Evolutionary conservation across 2,329 filamentous ascomycete genomes (phyloP).

Genomic region (Tolypocladium ovalisporum): DNA sequence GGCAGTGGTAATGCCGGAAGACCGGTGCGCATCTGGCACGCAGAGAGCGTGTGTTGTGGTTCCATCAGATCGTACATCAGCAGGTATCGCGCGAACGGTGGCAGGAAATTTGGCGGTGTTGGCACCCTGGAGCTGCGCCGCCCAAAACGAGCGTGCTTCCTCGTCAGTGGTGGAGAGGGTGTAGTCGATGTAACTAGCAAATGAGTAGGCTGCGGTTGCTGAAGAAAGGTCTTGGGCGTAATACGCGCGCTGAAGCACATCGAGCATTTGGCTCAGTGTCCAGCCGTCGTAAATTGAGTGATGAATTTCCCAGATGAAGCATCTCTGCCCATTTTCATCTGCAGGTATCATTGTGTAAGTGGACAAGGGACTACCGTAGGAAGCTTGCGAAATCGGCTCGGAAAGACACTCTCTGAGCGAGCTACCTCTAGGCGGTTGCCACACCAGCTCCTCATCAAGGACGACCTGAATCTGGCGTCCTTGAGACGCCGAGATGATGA

Average conservation of each 20-base stretch:
- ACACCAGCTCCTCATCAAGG: not conserved
- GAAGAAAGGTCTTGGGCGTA: not conserved
- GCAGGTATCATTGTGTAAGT: conserved; percentile 1
- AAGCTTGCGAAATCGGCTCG: not conserved
- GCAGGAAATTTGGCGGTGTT: not conserved
- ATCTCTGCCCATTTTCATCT: too few relatives aligned
- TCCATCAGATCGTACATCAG: conserved; percentile 1
- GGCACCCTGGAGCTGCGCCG: not conserved
- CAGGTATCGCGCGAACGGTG: not conserved
- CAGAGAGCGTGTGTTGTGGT: not conserved
- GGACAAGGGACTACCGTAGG: conserved; percentile 6
- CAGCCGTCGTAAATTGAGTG: conserved; percentile 14
- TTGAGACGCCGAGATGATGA: not conserved
- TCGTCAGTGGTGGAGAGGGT: not conserved
- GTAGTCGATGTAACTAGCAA: conserved; percentile 4
- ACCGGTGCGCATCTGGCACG: not conserved
- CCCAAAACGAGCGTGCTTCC: not conserved
- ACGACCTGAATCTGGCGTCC: conserved; percentile 5
- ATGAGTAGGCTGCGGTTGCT: not conserved
- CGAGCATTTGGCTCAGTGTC: conserved; percentile 3
- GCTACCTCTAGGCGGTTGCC: not conserved
- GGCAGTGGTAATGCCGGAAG: conserved; percentile 6
- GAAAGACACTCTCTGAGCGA: not conserved
- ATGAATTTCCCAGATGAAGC: conserved; percentile 5
- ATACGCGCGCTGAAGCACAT: conserved; percentile 2